Base-by-base conservation (phyloP, 2,329 filamentous ascomycete species). In the Neoscytalidium dimidiatum region DNA sequence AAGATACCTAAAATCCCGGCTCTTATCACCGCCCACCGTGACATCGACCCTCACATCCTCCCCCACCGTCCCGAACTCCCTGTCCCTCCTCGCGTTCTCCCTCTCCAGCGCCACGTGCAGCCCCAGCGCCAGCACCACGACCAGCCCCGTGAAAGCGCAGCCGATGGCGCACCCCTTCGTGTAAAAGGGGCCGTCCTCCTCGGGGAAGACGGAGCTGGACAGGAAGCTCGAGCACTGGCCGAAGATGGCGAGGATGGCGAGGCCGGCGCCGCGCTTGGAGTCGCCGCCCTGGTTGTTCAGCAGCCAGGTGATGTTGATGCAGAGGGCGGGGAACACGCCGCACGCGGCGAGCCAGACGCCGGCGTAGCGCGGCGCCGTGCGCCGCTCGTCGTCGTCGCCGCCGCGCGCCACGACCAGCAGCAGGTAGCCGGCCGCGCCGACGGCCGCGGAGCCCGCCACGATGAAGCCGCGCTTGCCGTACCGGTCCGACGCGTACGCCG, bases 51-150 rank as follows among this genome's bases (percentile, higher is more conserved):
- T 8, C 5, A 48, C 41, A 35, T 61, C 57, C 13, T 33, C 43
- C 13, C 7, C 57, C 11, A 61, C 57, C 57, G 9, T 17, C 41
- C 57, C 57, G 19, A 23, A 61, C 57, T 48, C 3, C 28, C 57
- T 9, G 35, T 61, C 57, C 41, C 38, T 61, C 57, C 8, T 46
- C 57, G 3, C 14, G 44, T 61, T 61, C 57, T 48, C 57, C 2
- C 14, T 11, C 43, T 61, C 57, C 3, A 61, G 35, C 57, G 7
- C 23, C 8, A 31, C 31, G 11, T 48, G 57, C 0, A 98, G 83
- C 94, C 95, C 98, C 79, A 97, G 97, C 78, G 89, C 86, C 69
- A 98, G 81, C 3, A 98, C 94, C 26, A 97, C 88, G 67, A 93
- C 87, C 7, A 98, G 81, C 14, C 41, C 57, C 57, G 57, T 48